Evolutionary conservation across 331 rosid species (phyloP), one percentile per base, ranked within the genome.

Genomic region (Acacia concinna): DNA sequence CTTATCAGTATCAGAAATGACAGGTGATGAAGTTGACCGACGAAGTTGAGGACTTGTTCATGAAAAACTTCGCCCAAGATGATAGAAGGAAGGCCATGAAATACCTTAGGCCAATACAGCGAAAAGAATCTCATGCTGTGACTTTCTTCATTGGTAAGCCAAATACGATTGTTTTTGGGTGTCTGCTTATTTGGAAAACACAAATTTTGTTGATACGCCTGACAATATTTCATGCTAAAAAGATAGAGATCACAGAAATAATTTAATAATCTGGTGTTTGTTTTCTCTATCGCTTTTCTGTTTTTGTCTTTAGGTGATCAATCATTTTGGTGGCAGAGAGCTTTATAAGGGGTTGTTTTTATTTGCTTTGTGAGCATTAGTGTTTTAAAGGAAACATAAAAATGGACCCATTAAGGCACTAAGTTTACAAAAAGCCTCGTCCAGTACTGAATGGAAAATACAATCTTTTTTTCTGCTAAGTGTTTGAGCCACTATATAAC

Each of bases 51-150:
- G 99, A 93, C 62, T 85, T 88, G 12, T 96, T 96, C 74, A 75
- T 82, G 71, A 93, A 87, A 72, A 74, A 85, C 51, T 90, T 96
- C 73, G 90, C 97, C 28, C 84, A 86, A 65, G 97, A 93, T 72
- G 86, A 96, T 83, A 44, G 92, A 65, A 85, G 97, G 63, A 96
- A 96, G 88, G 98, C 97, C 89, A 85, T 93, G 93, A 96, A 93
- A 60, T 96, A 91, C 87, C 98, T 96, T 57, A 93, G 87, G 83
- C 99, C 99, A 4, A 90, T 76, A 27, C 96, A 90, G 69, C 85
- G 78, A 8, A 88, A 90, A 83, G 98, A 93, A 78, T 93, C 98
- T 52, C 99, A 96, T 80, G 73, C 93, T 21, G 90, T 88, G 56
- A 89, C 98, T 31, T 93, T 96, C 88, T 93, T 93, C 84, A 93